Evolutionary conservation across 2,329 filamentous ascomycete genomes (phyloP).

Genomic region (Dothidotthia symphoricarpi): DNA sequence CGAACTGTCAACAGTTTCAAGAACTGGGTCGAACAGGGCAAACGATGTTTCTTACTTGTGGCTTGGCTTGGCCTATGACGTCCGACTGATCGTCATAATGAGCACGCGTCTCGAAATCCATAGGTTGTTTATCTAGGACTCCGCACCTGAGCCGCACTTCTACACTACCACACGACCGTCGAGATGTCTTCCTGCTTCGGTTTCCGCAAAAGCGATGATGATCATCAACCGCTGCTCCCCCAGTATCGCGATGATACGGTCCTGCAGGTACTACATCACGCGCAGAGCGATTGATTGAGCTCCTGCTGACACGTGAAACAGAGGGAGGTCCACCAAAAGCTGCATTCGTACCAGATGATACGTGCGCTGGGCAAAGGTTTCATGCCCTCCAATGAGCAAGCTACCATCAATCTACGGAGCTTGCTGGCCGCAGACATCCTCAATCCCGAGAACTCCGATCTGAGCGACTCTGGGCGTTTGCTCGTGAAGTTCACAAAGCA

Average conservation of each 20-base stretch:
- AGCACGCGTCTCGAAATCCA: no score
- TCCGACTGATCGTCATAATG: no score
- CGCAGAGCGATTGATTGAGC: background rate
- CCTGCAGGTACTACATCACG: conserved; percentile 42
- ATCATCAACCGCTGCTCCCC: conserved; percentile 73
- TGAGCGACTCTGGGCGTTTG: conserved; percentile 74
- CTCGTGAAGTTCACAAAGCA: conserved; percentile 70
- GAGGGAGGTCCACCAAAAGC: conserved; percentile 77
- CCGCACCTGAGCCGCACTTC: background rate
- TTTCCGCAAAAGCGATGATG: conserved; percentile 55
- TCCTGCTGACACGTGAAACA: conserved; percentile 46
- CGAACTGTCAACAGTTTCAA: no score
- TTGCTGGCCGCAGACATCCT: conserved; percentile 75
- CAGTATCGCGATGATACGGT: conserved; percentile 77
- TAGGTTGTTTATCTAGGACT: conserved; percentile 1
- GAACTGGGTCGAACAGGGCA: no score
- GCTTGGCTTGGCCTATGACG: no score
- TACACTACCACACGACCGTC: conserved; percentile 1
- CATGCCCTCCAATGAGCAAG: conserved; percentile 88
- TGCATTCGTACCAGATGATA: conserved; percentile 91
- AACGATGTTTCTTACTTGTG: no score
- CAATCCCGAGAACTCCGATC: conserved; percentile 68
- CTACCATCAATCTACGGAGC: conserved; percentile 74
- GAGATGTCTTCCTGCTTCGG: conserved; percentile 66
- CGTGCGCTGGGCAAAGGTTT: conserved; percentile 78